Conservation (phyloP, 2,329 filamentous ascomycete genomes). For the Mycosphaerella arachidis region DNA sequence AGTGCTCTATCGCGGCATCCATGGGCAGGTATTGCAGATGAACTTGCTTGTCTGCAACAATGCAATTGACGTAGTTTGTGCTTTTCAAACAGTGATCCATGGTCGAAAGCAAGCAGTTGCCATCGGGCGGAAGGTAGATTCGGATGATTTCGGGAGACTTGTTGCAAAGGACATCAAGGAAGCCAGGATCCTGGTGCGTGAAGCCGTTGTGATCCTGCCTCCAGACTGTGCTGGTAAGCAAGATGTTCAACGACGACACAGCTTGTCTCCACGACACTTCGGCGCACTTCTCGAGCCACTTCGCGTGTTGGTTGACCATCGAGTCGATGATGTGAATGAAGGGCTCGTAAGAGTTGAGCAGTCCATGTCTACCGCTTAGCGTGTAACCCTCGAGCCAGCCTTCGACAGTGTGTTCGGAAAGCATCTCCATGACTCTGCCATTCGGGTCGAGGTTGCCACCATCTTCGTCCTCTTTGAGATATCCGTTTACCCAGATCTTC, state of each 20-base stretch:
- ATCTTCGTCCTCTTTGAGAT: slow-evolving; percentile 70
- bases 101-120: slow-evolving; percentile 70
- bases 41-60: slow-evolving; percentile 75
- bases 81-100: slow-evolving; percentile 72
- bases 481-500: slow-evolving; percentile 77
- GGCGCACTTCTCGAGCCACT: slow-evolving; percentile 78
- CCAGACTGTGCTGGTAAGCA: slow-evolving; percentile 75
- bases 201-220: slow-evolving; percentile 81
- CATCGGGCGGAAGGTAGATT: slow-evolving; percentile 76
- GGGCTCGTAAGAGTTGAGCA: slow-evolving; percentile 77
- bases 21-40: slow-evolving; percentile 72
- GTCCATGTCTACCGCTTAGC: slow-evolving; percentile 67
- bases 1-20: slow-evolving; percentile 68
- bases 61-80: slow-evolving; percentile 74
- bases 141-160: slow-evolving; percentile 75
- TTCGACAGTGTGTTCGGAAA: slow-evolving; percentile 76
- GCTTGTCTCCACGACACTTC: slow-evolving; percentile 73
- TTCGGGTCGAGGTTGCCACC: slow-evolving; percentile 66
- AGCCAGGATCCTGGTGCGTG: slow-evolving; percentile 75
- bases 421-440: slow-evolving; percentile 76
- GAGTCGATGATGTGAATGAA: slow-evolving; percentile 81
- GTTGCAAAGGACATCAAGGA: slow-evolving; percentile 74
- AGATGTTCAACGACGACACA: slow-evolving; percentile 71
- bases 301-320: slow-evolving; percentile 83
- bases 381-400: slow-evolving; percentile 78